phyloP scores from a whole-genome alignment of 176 grass and related monocot genomes.

The sorghum (Sorghum bicolor) region DNA sequence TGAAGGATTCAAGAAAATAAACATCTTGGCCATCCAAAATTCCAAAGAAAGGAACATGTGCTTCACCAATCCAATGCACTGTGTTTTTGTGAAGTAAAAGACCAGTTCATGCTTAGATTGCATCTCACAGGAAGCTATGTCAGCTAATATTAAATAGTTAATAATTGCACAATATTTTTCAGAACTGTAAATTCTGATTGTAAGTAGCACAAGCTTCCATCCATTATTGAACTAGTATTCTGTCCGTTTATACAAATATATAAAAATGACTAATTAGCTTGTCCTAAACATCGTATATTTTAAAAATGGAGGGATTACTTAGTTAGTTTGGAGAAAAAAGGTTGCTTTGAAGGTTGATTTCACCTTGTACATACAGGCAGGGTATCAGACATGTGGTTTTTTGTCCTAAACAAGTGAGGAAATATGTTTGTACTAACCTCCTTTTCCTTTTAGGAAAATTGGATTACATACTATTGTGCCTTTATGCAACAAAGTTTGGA shows the following conservation, averaged over 20 bases:
- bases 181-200: not conserved
- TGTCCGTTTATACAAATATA: too few relatives aligned
- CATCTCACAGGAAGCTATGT: not conserved
- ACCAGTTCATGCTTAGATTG: not conserved
- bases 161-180: not conserved
- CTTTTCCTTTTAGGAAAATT: not conserved
- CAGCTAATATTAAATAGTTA: not conserved
- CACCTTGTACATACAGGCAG: not conserved
- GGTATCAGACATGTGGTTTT: not conserved
- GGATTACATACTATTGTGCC: not conserved
- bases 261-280: not conserved
- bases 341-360: constrained; percentile 5
- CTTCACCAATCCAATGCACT: not conserved
- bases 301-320: not conserved
- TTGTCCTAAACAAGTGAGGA: not conserved
- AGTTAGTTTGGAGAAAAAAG: not conserved
- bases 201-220: not conserved
- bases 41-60: not conserved
- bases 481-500: not conserved
- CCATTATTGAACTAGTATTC: not conserved
- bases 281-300: not conserved
- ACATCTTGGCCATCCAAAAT: not conserved
- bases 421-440: not conserved
- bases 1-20: not conserved
- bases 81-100: not conserved